phyloP scores from a whole-genome alignment of 129 eudicot species.

The Oenanthe sinensis region DNA sequence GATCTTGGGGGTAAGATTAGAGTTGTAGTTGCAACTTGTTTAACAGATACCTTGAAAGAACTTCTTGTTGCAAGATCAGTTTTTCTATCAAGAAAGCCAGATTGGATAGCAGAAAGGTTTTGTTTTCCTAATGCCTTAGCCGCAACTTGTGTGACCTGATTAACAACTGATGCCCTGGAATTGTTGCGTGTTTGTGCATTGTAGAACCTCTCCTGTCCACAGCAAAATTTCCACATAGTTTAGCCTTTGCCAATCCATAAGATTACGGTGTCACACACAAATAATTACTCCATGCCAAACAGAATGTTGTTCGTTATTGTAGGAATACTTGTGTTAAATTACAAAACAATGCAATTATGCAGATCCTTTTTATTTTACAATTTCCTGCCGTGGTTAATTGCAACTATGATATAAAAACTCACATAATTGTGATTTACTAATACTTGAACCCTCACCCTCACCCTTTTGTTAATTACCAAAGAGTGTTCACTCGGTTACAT shows the following conservation, averaged over 20 bases:
- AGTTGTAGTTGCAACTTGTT: not conserved
- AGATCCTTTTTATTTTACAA: too few species aligned
- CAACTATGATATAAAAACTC: too few species aligned
- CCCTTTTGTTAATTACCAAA: not conserved
- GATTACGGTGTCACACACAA: not conserved
- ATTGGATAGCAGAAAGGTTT: conserved; percentile 33
- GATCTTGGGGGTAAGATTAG: not conserved
- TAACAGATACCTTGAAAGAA: conserved; percentile 68
- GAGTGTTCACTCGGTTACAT: not conserved
- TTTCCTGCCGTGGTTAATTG: too few species aligned
- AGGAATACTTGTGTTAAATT: too few species aligned
- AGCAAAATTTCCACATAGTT: too few species aligned
- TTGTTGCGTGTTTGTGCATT: conserved; percentile 41
- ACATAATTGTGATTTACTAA: too few species aligned
- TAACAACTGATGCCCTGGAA: conserved; percentile 38
- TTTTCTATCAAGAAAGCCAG: conserved; percentile 46
- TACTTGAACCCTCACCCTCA: not conserved
- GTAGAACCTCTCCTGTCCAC: conserved; percentile 58
- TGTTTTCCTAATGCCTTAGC: conserved; percentile 34
- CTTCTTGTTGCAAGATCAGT: conserved; percentile 60
- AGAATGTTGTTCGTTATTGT: not conserved
- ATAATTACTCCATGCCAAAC: not conserved
- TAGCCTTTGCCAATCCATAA: too few species aligned
- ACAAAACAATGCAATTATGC: too few species aligned
- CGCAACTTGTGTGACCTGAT: conserved; percentile 35